Conservation (phyloP, 345 rosid species). For the Eucalyptus virginea region DNA sequence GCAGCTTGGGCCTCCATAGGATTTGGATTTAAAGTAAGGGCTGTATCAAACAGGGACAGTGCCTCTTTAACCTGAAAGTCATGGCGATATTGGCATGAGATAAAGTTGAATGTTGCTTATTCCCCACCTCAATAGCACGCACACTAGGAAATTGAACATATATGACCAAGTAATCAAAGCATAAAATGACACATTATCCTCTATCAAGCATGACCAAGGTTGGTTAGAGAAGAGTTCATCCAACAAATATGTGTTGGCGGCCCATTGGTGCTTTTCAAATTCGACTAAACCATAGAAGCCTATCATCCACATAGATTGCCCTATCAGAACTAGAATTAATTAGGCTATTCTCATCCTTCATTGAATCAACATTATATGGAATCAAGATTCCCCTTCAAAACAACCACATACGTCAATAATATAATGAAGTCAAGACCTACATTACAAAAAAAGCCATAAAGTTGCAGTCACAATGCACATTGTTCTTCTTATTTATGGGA, state of each 20-base stretch:
- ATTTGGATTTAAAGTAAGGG: constrained; percentile 64
- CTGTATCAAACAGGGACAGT: constrained; percentile 66
- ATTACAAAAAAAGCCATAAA: background rate
- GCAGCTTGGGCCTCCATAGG: constrained; percentile 88
- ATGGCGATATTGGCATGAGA: background rate
- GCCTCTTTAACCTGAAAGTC: constrained; percentile 78
- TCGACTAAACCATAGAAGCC: background rate
- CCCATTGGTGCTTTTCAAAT: background rate
- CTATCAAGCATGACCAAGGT: background rate
- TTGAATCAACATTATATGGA: background rate
- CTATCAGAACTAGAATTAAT: background rate
- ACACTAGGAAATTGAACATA: background rate
- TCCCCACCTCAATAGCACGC: background rate
- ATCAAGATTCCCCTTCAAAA: background rate
- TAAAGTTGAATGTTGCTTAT: background rate
- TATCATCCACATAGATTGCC: background rate
- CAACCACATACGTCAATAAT: background rate
- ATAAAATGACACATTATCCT: background rate
- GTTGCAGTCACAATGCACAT: background rate
- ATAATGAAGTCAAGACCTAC: background rate
- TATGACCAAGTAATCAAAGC: background rate
- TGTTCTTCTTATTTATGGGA: background rate
- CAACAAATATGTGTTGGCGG: background rate
- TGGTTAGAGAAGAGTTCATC: background rate
- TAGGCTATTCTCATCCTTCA: background rate